A percentile compares a stretch with the other conserved stretches of the same genome.
These are phyloP conservation scores for Clausena lansium DNA, from an alignment of 345 rosid genomes.

Conservation along the genomic window DNA sequence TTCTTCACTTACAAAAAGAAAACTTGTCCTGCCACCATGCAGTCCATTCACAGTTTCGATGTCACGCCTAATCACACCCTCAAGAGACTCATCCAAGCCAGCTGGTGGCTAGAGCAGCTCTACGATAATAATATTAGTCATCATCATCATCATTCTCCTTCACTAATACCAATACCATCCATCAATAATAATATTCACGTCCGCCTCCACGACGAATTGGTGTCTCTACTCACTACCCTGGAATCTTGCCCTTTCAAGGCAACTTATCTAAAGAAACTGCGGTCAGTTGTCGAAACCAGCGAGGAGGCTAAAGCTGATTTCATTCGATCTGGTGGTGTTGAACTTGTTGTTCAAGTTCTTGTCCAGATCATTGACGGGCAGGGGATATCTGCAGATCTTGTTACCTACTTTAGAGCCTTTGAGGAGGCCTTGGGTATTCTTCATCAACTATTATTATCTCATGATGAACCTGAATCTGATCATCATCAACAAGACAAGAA, in stretches of 20 bases:
- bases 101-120: conserved; percentile 5
- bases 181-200: background rate
- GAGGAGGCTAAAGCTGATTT: conserved; percentile 19
- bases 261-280: conserved; percentile 26
- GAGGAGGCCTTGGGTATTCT: conserved; percentile 36
- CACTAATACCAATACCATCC: background rate
- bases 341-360: conserved; percentile 19
- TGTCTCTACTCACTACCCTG: conserved; percentile 19
- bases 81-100: conserved; percentile 29
- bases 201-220: conserved; percentile 11
- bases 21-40: conserved; percentile 48
- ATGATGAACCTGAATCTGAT: background rate
- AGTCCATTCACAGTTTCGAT: conserved; percentile 14
- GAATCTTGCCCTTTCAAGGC: conserved; percentile 39
- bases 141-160: background rate
- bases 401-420: conserved; percentile 19
- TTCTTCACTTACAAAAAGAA: conserved; percentile 40
- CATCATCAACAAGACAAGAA: background rate
- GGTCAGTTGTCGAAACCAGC: conserved; percentile 10
- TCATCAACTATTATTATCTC: conserved; percentile 19
- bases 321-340: conserved; percentile 22
- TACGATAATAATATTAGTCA: background rate
- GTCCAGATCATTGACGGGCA: conserved; percentile 20
- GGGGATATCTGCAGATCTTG: conserved; percentile 7
- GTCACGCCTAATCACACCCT: conserved; percentile 37